These are phyloP conservation scores for Trichophyton equinum DNA, from an alignment of 2,329 filamentous ascomycete species.

Conservation along the genomic window DNA sequence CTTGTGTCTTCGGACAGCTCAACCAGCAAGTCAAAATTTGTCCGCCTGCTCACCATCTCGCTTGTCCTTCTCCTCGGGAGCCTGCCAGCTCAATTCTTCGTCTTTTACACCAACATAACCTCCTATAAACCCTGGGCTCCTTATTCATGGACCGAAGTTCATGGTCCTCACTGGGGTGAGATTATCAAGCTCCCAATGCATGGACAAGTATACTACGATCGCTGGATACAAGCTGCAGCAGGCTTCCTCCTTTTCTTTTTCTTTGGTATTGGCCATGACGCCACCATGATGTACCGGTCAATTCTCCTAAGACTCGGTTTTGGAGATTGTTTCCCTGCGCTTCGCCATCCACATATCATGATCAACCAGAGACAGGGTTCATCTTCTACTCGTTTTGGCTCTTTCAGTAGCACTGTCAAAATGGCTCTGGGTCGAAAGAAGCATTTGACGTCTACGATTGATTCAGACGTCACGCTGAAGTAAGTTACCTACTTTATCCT, in stretches of 20 bases:
- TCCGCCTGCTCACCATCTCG: conserved; percentile 38
- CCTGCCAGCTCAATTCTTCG: conserved; percentile 42
- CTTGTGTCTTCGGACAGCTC: conserved; percentile 43
- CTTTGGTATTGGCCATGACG: conserved; percentile 53
- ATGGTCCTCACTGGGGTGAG: conserved; percentile 39
- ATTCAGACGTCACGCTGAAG: neutral
- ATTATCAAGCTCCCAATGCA: conserved; percentile 38
- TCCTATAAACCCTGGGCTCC: conserved; percentile 25
- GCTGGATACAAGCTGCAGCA: conserved; percentile 44
- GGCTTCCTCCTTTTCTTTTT: conserved; percentile 49
- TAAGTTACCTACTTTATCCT: neutral
- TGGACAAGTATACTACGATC: conserved; percentile 39
- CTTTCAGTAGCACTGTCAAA: conserved; percentile 20
- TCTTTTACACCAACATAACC: conserved; percentile 35
- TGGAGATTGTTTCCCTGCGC: conserved; percentile 21
- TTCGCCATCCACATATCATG: conserved; percentile 15
- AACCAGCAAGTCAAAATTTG: conserved; percentile 47
- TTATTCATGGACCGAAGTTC: conserved; percentile 44
- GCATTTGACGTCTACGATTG: neutral
- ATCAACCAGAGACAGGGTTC: conserved; percentile 9
- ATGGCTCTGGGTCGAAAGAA: conserved; percentile 1
- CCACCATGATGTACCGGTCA: conserved; percentile 41
- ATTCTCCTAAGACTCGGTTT: conserved; percentile 34
- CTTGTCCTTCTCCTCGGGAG: conserved; percentile 45
- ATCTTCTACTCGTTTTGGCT: conserved; percentile 13